phyloP scores from a whole-genome alignment of 2,329 filamentous ascomycete genomes.

The Onygenales sp. region DNA sequence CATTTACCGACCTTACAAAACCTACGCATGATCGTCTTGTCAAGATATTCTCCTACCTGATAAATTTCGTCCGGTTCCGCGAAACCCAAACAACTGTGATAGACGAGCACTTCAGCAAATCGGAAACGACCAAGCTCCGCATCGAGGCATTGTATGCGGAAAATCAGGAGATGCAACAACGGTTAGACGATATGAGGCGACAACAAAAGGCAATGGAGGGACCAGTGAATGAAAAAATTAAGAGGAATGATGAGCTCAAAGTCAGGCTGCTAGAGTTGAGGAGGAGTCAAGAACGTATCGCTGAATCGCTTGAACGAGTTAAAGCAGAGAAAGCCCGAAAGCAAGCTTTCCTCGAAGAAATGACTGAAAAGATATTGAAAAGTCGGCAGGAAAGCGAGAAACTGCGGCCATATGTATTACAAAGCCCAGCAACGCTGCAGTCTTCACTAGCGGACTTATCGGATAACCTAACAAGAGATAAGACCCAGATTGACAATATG shows the following conservation, averaged over 20 bases:
- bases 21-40: conserved; percentile 83
- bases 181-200: conserved; percentile 69
- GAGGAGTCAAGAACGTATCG: conserved; percentile 72
- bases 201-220: conserved; percentile 73
- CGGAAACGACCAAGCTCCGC: conserved; percentile 72
- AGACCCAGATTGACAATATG: conserved; percentile 73
- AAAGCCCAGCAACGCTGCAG: conserved; percentile 77
- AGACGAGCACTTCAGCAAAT: conserved; percentile 87
- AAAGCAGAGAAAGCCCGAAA: conserved; percentile 71
- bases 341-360: conserved; percentile 48
- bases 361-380: conserved; percentile 46
- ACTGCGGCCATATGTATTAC: conserved; percentile 80
- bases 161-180: conserved; percentile 77
- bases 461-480: conserved; percentile 67
- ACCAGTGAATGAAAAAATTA: conserved; percentile 73
- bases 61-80: conserved; percentile 97
- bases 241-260: conserved; percentile 80
- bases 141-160: conserved; percentile 79
- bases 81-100: conserved; percentile 85
- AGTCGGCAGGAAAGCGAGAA: conserved; percentile 80
- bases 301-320: conserved; percentile 70
- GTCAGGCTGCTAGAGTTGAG: conserved; percentile 69
- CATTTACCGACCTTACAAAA: conserved; percentile 82
- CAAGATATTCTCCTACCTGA: conserved; percentile 94
- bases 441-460: conserved; percentile 71